Conservation (phyloP, 2,329 filamentous ascomycete genomes). For the Tolypocladium amazonense region DNA sequence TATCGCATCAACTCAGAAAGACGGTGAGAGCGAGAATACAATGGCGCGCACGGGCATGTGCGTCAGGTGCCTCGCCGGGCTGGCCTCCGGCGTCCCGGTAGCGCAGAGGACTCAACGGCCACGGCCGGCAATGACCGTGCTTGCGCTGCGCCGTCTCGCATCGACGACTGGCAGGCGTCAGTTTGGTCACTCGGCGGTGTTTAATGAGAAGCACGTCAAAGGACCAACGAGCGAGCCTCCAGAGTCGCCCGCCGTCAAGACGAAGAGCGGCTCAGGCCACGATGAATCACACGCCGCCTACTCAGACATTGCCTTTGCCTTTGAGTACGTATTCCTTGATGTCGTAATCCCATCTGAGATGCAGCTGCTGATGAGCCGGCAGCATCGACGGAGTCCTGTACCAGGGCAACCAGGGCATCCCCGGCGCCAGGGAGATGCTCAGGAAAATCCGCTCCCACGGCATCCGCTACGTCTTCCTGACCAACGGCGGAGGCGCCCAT, state of each 20-base stretch:
- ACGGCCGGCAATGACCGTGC: background rate
- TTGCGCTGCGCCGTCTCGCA: background rate
- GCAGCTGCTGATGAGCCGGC: background rate
- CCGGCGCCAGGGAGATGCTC: conserved; percentile 66
- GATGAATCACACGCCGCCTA: conserved; percentile 9
- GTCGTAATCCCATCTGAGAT: background rate
- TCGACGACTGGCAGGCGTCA: background rate
- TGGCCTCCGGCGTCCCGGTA: background rate
- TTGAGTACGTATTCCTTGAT: conserved; percentile 17
- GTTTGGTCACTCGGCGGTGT: background rate
- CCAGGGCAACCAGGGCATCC: conserved; percentile 67
- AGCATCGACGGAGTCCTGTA: conserved; percentile 92
- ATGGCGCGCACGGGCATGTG: background rate
- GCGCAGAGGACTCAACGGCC: background rate
- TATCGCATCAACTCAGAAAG: background rate
- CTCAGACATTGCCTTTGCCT: conserved; percentile 25
- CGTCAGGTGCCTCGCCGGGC: background rate
- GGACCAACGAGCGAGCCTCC: background rate
- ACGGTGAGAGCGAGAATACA: background rate
- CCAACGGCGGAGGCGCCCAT: conserved; percentile 84
- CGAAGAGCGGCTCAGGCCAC: background rate
- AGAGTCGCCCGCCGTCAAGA: background rate
- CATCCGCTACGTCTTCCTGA: conserved; percentile 89
- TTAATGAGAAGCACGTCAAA: background rate
- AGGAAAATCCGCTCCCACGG: conserved; percentile 59